Percentiles rank a stretch among this genome's conserved stretches.
These are phyloP conservation scores for Colletotrichum costaricense DNA, from an alignment of 2,329 filamentous ascomycete genomes.

Conservation along the genomic window DNA sequence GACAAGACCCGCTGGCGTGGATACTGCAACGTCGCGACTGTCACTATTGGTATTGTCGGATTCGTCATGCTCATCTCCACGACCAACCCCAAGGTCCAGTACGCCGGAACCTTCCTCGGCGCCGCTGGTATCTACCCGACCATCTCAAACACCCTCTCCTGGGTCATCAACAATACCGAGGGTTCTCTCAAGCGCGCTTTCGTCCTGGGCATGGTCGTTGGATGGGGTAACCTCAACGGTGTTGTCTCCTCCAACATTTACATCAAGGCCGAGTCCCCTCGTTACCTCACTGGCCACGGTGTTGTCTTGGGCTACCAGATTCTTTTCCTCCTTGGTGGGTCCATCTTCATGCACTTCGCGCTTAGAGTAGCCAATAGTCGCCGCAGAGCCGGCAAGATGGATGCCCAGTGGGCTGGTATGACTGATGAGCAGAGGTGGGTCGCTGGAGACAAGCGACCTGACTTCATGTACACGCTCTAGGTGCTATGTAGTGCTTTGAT, in stretches of 20 bases:
- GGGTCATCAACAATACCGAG: constrained; percentile 78
- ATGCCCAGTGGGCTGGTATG: constrained; percentile 67
- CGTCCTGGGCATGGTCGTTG: constrained; percentile 79
- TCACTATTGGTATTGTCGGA: constrained; percentile 71
- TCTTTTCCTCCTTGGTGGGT: constrained; percentile 72
- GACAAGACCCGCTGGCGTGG: constrained; percentile 74
- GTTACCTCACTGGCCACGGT: constrained; percentile 64
- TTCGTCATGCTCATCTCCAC: constrained; percentile 74
- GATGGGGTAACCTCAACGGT: constrained; percentile 81
- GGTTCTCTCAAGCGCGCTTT: constrained; percentile 72
- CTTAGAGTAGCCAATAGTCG: constrained; percentile 70
- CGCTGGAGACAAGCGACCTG: constrained; percentile 64
- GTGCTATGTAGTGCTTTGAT: neutral
- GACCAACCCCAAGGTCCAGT: constrained; percentile 66
- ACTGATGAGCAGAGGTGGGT: constrained; percentile 64
- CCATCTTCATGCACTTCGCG: constrained; percentile 68
- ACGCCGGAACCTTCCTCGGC: constrained; percentile 76
- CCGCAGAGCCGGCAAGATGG: constrained; percentile 64
- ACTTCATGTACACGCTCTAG: constrained; percentile 48
- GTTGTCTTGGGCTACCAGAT: constrained; percentile 73
- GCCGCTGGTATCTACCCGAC: constrained; percentile 79
- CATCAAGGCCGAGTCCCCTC: constrained; percentile 42
- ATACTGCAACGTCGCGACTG: constrained; percentile 73
- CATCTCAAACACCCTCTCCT: constrained; percentile 77
- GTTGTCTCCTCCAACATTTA: constrained; percentile 78